Evolutionary conservation across 2,329 filamentous ascomycete genomes (phyloP).

Genomic region (Aspergillus sp.): DNA sequence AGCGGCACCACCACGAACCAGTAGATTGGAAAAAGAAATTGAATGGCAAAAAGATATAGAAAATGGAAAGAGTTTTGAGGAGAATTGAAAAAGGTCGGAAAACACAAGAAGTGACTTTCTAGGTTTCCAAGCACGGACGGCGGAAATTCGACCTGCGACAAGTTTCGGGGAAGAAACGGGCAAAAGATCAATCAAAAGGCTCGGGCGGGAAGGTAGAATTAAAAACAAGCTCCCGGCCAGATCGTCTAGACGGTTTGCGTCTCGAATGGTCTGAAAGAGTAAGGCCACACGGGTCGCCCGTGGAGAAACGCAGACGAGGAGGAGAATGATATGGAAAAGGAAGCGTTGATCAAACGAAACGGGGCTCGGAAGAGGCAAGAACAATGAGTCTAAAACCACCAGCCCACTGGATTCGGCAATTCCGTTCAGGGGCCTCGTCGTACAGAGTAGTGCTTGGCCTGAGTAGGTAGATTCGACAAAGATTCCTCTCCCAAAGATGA

Average conservation of each 20-base stretch:
- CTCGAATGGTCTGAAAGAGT: background rate
- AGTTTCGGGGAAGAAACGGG: background rate
- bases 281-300: background rate
- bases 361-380: background rate
- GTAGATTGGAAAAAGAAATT: background rate
- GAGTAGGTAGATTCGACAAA: too few relatives aligned
- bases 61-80: background rate
- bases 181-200: background rate
- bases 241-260: background rate
- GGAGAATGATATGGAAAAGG: slow-evolving; percentile 5
- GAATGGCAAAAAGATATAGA: background rate
- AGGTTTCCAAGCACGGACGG: background rate
- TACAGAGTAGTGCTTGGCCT: too few relatives aligned
- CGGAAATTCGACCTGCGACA: background rate
- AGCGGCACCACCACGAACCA: background rate
- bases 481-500: slow-evolving; percentile 11
- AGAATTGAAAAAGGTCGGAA: background rate
- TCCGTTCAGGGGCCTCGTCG: background rate
- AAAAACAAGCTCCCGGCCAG: slow-evolving; percentile 1
- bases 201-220: background rate
- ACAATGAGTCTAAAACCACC: background rate
- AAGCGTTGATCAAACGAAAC: slow-evolving; percentile 4
- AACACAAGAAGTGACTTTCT: background rate
- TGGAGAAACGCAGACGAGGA: background rate
- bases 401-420: background rate